Conservation (phyloP, 441 rosid genomes). For the Daphne laureola region DNA sequence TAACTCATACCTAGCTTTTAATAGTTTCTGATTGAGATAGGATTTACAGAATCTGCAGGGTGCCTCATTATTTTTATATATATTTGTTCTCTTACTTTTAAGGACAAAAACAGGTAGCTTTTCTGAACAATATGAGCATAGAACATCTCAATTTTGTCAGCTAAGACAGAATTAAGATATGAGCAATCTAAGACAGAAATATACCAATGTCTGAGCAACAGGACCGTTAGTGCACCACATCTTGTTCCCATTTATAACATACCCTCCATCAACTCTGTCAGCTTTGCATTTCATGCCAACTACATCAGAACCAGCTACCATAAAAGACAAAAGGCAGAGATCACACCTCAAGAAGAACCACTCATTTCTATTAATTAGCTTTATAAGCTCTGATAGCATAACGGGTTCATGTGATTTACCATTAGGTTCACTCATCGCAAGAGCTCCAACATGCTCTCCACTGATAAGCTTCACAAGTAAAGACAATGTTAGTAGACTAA, state of each 20-base stretch:
- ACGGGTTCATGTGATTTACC: slow-evolving; percentile 35
- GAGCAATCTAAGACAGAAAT: slow-evolving; percentile 1
- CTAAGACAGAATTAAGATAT: background rate
- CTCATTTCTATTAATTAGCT: slow-evolving; percentile 2
- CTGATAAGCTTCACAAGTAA: slow-evolving; percentile 74
- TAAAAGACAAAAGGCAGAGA: slow-evolving; percentile 8
- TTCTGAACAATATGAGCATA: background rate
- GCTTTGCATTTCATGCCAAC: slow-evolving; percentile 97
- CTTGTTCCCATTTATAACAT: slow-evolving; percentile 75
- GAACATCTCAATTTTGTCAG: background rate
- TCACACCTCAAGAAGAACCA: slow-evolving; percentile 6
- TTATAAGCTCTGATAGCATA: background rate
- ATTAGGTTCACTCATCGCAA: slow-evolving; percentile 98
- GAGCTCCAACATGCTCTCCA: slow-evolving; percentile 96
- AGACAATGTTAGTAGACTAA: slow-evolving; percentile 6
- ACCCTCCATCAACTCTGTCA: slow-evolving; percentile 83
- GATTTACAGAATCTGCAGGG: no score
- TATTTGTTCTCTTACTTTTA: no score
- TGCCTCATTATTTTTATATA: no score
- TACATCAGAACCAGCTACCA: slow-evolving; percentile 91
- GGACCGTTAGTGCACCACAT: slow-evolving; percentile 99
- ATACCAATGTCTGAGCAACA: slow-evolving; percentile 87
- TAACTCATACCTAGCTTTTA: no score
- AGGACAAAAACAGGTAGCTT: no score
- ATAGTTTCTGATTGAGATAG: no score